Conservation (phyloP, 768 basidiomycete genomes). For the Mycena epipterygia region DNA sequence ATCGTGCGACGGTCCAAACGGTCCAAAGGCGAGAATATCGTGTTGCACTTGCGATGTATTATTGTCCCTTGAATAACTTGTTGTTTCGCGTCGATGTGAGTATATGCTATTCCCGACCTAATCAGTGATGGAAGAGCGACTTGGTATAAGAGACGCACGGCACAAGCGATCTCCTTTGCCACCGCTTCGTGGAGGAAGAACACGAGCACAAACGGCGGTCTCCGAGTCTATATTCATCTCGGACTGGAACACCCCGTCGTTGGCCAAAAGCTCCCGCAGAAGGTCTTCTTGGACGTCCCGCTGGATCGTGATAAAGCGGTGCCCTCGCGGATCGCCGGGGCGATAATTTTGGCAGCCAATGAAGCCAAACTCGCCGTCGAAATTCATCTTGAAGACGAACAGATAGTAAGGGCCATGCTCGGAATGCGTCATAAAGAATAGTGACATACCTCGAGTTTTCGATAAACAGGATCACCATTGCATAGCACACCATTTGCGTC, state of each 20-base stretch:
- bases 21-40: constrained; percentile 27
- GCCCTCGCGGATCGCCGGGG: not conserved
- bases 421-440: not conserved
- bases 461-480: not conserved
- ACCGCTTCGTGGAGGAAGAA: constrained; percentile 10
- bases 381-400: not conserved
- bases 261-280: constrained; percentile 7
- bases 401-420: not conserved
- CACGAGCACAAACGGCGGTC: constrained; percentile 1
- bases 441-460: not conserved
- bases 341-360: constrained; percentile 23
- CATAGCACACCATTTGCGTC: not conserved
- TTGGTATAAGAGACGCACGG: not conserved
- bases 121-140: not conserved
- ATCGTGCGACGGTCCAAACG: constrained; percentile 21
- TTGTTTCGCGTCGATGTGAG: constrained; percentile 19
- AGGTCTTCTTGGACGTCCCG: constrained; percentile 25
- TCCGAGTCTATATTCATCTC: not conserved
- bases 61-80: constrained; percentile 25
- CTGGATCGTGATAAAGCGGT: constrained; percentile 19
- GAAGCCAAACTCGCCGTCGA: constrained; percentile 25
- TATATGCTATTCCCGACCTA: constrained; percentile 25
- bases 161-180: constrained; percentile 18
- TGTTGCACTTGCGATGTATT: constrained; percentile 18
- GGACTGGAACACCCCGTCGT: constrained; percentile 20